These are phyloP conservation scores for Pseudocercospora crystallina DNA, from an alignment of 2,329 filamentous ascomycete genomes.

Conservation along the genomic window DNA sequence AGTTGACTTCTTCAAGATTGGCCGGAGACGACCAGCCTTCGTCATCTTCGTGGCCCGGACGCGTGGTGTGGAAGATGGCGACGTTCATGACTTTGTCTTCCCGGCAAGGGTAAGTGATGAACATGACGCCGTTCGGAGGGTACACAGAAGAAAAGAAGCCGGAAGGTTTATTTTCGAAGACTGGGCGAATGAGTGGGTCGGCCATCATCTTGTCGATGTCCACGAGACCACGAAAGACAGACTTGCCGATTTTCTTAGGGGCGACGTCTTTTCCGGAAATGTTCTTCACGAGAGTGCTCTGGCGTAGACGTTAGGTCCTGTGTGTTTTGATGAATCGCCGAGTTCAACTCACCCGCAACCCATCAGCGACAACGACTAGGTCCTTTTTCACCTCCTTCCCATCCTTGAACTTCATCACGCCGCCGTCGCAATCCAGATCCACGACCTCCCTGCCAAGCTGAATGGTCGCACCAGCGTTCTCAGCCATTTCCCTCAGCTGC, in stretches of 20 bases:
- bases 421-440: slow-evolving; percentile 17
- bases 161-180: slow-evolving; percentile 11
- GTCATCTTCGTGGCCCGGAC: slow-evolving; percentile 14
- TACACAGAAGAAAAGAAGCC: slow-evolving; percentile 10
- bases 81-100: slow-evolving; percentile 19
- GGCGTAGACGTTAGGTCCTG: background rate
- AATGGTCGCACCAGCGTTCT: slow-evolving; percentile 13
- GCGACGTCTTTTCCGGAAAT: slow-evolving; percentile 5
- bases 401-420: slow-evolving; percentile 14
- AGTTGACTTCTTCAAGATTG: slow-evolving; percentile 11
- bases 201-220: slow-evolving; percentile 9
- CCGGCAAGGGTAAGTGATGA: slow-evolving; percentile 17
- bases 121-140: slow-evolving; percentile 3
- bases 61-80: slow-evolving; percentile 17
- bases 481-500: slow-evolving; percentile 15
- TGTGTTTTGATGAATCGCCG: background rate
- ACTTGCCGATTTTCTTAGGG: slow-evolving; percentile 10
- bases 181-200: slow-evolving; percentile 9
- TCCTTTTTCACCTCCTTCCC: slow-evolving; percentile 15
- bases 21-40: slow-evolving; percentile 19
- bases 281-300: slow-evolving; percentile 9
- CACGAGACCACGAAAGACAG: slow-evolving; percentile 16
- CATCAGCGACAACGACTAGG: slow-evolving; percentile 26
- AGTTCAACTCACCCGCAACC: slow-evolving; percentile 12
- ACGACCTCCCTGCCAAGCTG: slow-evolving; percentile 16